Base-by-base conservation (phyloP, 208 protist species). In the Herpetomonas samuelpessoai region DNA sequence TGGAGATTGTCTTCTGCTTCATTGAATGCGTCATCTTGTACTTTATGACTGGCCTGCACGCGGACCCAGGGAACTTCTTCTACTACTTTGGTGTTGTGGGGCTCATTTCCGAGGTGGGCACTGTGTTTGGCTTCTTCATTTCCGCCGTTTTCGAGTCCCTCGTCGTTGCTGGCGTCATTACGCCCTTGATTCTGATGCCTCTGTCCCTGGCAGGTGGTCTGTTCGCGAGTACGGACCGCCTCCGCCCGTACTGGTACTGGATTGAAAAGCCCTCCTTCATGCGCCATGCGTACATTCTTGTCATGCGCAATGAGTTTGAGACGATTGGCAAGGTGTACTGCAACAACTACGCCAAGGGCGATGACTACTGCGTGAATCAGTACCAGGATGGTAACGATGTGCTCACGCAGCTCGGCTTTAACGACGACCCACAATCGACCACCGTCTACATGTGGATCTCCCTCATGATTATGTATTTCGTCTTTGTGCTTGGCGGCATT, bases 241-340 rank as follows among this genome's bases (percentile, higher is more conserved):
- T 93, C 44, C 76, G 75, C 2, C 83, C 81, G 22, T 89, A 93
- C 71, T 93, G 83, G 79, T 86, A 88, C 64, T 88, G 77, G 74
- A 27, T 93, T 38, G 78, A 93, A 66, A 89, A 91, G 62, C 74
- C 61, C 9, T 87, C 81, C 19, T 85, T 86, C 66, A 70, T 90
- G 45, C 80, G 86, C 18, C 72, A 93, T 25, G 70, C 68, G 10
- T 88, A 72, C 57, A 87, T 90, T 26, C 44, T 91, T 6, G 45
- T 91, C 30, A 31, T 78, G 45, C 70, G 76, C 19, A 91, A 89
- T 62, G 81, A 93, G 65, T 69, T 93, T 31, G 61, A 77, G 50
- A 57, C 74, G 46, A 54, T 93, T 24, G 31, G 60, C 45, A 16
- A 74, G 46, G 72, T 93, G 30, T 22, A 66, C 10, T 93, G 86